Evolutionary conservation across 139 green algal species (phyloP), one percentile per base, ranked within the genome.

Genomic region (Zygnema circumcarinatum): DNA sequence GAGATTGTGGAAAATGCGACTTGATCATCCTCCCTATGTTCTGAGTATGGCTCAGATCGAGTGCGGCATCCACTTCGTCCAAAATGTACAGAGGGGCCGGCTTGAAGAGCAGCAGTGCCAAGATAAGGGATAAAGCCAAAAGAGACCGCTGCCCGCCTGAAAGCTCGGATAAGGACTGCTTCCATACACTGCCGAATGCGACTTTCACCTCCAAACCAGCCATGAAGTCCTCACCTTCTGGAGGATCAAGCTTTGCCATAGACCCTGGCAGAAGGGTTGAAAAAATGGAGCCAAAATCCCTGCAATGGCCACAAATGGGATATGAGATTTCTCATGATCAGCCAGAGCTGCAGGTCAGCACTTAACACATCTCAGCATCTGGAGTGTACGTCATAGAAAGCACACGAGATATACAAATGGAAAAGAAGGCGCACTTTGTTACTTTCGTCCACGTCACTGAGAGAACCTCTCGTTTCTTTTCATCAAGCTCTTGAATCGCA

Each of bases 51-150:
- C 94, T 98, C 54, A 99, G 92, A 91, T 99, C 97, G 89, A 99
- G 91, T 3, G 97, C 97, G 0, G 96, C 95, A 88, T 99, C 97
- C 38, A 91, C 87, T 94, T 99, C 97, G 79, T 99, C 97, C 53
- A 99, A 92, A 85, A 99, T 99, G 93, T 99, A 99, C 88, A 99
- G 94, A 42, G 97, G 97, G 0, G 97, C 97, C 0, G 97, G 97
- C 90, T 99, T 98, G 95, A 98, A 99, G 32, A 98, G 92, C 79
- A 98, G 95, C 92, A 99, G 93, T 92, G 95, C 95, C 75, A 99
- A 93, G 88, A 99, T 98, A 79, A 99, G 94, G 1, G 94, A 97
- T 1, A 99, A 94, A 2, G 97, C 96, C 85, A 99, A 93, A 87
- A 99, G 92, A 7, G 94, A 97, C 42, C 96, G 95, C 93, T 99